Evolutionary conservation across 805 yeast species (phyloP), one percentile per base, ranked within the genome.

Genomic region (Lipomyces mesembrius): DNA sequence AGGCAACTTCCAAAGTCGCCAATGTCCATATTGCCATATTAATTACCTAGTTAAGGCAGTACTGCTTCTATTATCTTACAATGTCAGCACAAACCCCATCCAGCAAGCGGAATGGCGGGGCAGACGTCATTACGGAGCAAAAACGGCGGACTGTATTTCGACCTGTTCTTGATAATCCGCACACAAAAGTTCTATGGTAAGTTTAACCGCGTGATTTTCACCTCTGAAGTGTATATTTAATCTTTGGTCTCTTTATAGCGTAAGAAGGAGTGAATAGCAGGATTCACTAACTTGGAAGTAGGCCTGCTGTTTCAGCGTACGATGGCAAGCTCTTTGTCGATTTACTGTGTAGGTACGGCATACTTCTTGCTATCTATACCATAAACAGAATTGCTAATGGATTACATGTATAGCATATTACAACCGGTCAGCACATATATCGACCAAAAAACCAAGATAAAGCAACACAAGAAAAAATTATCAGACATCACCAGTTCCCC

Each of bases 161-260:
- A 22, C 72, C 76, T 14, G 67, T 75, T 4, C 64, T 75, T 3
- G 77, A 75, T 20, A 70, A 71, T 57, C 77, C 77, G 14, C 68
- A 70, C 52, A 67, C 69, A 6, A 66, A 67, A 37, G 61, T 68
- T 17, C 32, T 46, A 20, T 68, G 70, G 71, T 65, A 29, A 29
- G 64, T 8, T 9, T 20, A 22, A n/a, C 43, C 12, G 6, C 35
- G 7, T 9, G 6, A 52, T 17, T 20, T 32, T 2, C 39, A 43
- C 14, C 34, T 7, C 22, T 63, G 29, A 46, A 17, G 20, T 14
- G 12, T 20, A n/a, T 29, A 29, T 49, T 49, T 49, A 7, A 49
- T 49, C 5, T 11, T 49, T 11, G 9, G 55, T 8, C 0, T 37
- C 14, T 37, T 11, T 37, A 11, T 37, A 12, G 39, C 17, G 32